phyloP scores from a whole-genome alignment of 148 eudicot species.

The Linanthus parryae region DNA sequence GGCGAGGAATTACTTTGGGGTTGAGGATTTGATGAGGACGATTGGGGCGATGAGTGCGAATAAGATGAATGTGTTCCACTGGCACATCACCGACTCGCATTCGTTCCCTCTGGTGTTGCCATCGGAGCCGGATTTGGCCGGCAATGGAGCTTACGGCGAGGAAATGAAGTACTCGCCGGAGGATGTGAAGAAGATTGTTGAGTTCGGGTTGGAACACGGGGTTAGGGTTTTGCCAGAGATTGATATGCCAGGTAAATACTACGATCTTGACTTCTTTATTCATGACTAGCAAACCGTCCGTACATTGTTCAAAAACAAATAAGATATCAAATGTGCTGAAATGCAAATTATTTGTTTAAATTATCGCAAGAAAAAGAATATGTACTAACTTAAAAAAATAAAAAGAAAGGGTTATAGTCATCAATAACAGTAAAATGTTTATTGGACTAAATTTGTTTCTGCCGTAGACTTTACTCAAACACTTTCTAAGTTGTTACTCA shows the following conservation, averaged over 20 bases:
- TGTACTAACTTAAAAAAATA: too few species aligned
- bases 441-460: too few species aligned
- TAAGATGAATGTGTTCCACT: constrained; percentile 91
- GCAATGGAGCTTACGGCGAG: constrained; percentile 62
- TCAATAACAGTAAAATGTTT: too few species aligned
- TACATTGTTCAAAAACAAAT: too few species aligned
- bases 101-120: constrained; percentile 74
- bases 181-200: constrained; percentile 56
- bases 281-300: too few species aligned
- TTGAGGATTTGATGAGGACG: constrained; percentile 51
- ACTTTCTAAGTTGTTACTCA: too few species aligned
- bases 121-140: constrained; percentile 57
- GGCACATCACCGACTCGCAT: constrained; percentile 94
- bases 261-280: too few species aligned
- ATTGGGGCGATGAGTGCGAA: constrained; percentile 67
- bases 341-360: too few species aligned
- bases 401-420: too few species aligned
- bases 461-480: too few species aligned
- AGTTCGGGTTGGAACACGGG: constrained; percentile 76
- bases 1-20: constrained; percentile 60
- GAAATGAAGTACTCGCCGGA: constrained; percentile 62
- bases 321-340: too few species aligned
- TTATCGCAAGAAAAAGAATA: too few species aligned
- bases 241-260: constrained; percentile 73
- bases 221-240: constrained; percentile 89